Percentiles rank a stretch among this genome's conserved stretches.
Evolutionary conservation across 2,329 filamentous ascomycete genomes (phyloP).

Genomic region (Periconia sp.): DNA sequence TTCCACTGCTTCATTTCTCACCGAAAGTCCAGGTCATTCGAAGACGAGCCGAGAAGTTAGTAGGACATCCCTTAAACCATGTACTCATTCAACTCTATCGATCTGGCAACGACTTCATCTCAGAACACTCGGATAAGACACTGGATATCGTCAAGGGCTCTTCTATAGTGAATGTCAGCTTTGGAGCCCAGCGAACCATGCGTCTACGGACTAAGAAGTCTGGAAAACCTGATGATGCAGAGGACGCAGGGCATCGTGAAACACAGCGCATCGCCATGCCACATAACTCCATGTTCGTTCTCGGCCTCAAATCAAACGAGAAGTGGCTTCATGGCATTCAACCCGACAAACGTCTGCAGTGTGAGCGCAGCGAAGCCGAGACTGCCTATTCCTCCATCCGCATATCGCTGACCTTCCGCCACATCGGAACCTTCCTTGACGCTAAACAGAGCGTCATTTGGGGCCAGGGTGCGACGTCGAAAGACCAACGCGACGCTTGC

Average conservation of each 20-base stretch:
- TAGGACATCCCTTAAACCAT: slow-evolving; percentile 87
- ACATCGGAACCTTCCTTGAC: slow-evolving; percentile 84
- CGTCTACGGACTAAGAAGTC: slow-evolving; percentile 80
- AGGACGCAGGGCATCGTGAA: slow-evolving; percentile 45
- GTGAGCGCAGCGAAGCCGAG: slow-evolving; percentile 73
- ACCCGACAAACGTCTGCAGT: slow-evolving; percentile 75
- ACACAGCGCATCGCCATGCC: slow-evolving; percentile 75
- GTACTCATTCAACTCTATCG: slow-evolving; percentile 93
- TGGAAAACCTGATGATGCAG: slow-evolving; percentile 19
- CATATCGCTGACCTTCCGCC: slow-evolving; percentile 90
- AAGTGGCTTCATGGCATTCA: slow-evolving; percentile 93
- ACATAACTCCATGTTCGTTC: slow-evolving; percentile 86
- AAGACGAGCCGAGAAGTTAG: slow-evolving; percentile 68
- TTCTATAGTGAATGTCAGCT: slow-evolving; percentile 88
- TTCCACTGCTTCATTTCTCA: slow-evolving; percentile 77
- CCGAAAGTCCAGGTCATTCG: slow-evolving; percentile 73
- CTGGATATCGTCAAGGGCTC: slow-evolving; percentile 83
- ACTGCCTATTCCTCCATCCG: slow-evolving; percentile 75
- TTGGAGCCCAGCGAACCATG: slow-evolving; percentile 94
- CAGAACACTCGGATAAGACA: slow-evolving; percentile 96
- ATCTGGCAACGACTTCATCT: slow-evolving; percentile 87
- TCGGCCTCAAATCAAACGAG: slow-evolving; percentile 81
- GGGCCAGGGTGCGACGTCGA: slow-evolving; percentile 85
- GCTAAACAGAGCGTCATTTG: slow-evolving; percentile 73
- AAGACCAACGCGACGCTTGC: slow-evolving; percentile 65